These are phyloP conservation scores for Aegilops tauschii DNA, from an alignment of 176 grass and related monocot genomes.

Conservation along the genomic window DNA sequence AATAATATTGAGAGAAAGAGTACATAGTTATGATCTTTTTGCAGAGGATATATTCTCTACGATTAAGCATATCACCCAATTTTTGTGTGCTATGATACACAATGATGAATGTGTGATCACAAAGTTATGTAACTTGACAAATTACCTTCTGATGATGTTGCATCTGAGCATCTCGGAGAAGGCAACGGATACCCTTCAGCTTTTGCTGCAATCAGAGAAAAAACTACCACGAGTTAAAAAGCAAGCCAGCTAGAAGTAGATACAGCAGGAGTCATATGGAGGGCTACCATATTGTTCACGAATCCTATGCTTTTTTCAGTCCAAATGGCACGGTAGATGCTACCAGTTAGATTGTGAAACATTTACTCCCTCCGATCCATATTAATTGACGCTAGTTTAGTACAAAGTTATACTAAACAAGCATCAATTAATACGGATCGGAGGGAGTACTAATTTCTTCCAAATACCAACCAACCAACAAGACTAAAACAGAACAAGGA, in stretches of 20 bases:
- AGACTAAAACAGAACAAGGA: constrained; percentile 9
- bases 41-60: too few species aligned
- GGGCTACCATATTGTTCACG: not conserved
- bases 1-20: not conserved
- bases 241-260: not conserved
- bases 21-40: not conserved
- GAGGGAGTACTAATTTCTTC: not conserved
- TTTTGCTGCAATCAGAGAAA: constrained; percentile 47
- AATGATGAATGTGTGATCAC: not conserved
- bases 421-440: too few species aligned
- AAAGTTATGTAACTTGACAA: not conserved
- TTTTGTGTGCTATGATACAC: not conserved
- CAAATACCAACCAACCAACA: constrained; percentile 3
- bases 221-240: not conserved
- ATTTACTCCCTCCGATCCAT: not conserved
- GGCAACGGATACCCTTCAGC: constrained; percentile 54
- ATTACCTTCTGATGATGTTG: constrained; percentile 77
- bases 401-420: too few species aligned
- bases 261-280: not conserved
- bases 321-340: not conserved
- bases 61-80: not conserved
- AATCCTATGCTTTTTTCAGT: not conserved
- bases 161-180: constrained; percentile 83
- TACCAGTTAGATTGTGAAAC: not conserved
- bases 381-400: too few species aligned